These are phyloP conservation scores for Talaromyces sp. DNA, from an alignment of 2,329 filamentous ascomycete species.

Conservation along the genomic window DNA sequence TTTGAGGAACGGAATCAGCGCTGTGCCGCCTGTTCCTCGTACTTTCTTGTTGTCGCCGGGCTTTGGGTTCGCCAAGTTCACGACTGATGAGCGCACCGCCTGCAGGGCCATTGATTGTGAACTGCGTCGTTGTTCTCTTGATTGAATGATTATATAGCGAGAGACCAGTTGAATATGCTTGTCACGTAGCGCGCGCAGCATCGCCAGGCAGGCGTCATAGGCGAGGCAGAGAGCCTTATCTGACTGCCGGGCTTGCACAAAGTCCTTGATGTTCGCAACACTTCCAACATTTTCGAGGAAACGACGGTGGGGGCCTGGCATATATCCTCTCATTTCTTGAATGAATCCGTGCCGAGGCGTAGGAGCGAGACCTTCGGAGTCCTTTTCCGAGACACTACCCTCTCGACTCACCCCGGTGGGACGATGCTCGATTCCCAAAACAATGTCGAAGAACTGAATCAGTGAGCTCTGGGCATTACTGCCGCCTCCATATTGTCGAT, in stretches of 20 bases:
- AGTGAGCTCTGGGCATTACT: slow-evolving; percentile 96
- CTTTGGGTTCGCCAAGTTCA: slow-evolving; percentile 50
- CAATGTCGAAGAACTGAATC: slow-evolving; percentile 95
- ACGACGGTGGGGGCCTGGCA: slow-evolving; percentile 86
- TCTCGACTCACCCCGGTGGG: slow-evolving; percentile 66
- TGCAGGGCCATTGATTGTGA: slow-evolving; percentile 55
- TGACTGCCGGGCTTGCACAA: slow-evolving; percentile 58
- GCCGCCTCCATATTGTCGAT: slow-evolving; percentile 82
- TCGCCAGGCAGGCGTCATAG: slow-evolving; percentile 83
- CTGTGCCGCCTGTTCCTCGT: slow-evolving; percentile 87
- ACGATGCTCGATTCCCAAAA: slow-evolving; percentile 81
- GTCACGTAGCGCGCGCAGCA: slow-evolving; percentile 73
- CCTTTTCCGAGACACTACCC: slow-evolving; percentile 42
- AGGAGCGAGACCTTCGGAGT: slow-evolving; percentile 36
- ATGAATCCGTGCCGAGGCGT: slow-evolving; percentile 79
- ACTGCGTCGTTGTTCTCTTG: slow-evolving; percentile 63
- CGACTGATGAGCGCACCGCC: slow-evolving; percentile 25
- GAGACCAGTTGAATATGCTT: slow-evolving; percentile 96
- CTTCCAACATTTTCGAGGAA: slow-evolving; percentile 75
- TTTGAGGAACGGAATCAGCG: slow-evolving; percentile 91
- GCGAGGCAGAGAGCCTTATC: slow-evolving; percentile 67
- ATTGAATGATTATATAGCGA: slow-evolving; percentile 89
- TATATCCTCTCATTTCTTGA: slow-evolving; percentile 92
- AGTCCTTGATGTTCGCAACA: slow-evolving; percentile 82
- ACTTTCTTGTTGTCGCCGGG: slow-evolving; percentile 54